Percentiles rank a stretch among this genome's conserved stretches.
Evolutionary conservation across 805 yeast genomes (phyloP).

Genomic region (Deakozyma indianensis): DNA sequence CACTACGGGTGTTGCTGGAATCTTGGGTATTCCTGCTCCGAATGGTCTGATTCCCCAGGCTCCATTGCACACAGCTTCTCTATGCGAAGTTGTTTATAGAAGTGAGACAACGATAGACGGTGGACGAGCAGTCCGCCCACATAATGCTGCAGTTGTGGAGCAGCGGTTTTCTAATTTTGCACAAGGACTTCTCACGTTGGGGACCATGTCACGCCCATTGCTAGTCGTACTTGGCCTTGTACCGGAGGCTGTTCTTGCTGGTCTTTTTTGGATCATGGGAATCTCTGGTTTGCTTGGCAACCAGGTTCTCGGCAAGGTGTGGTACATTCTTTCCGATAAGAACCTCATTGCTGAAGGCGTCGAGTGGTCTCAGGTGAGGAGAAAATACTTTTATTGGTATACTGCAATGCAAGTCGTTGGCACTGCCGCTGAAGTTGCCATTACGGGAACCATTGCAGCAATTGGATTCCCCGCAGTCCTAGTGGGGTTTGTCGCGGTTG

Average conservation of each 20-base stretch:
- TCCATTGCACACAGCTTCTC: conserved; percentile 74
- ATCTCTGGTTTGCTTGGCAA: conserved; percentile 60
- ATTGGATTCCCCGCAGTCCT: conserved; percentile 88
- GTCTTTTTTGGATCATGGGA: conserved; percentile 90
- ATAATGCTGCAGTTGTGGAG: conserved; percentile 56
- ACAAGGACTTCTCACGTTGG: conserved; percentile 75
- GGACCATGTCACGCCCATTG: conserved; percentile 82
- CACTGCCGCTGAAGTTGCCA: conserved; percentile 67
- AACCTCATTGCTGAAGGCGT: conserved; percentile 22
- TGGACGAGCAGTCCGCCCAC: conserved; percentile 8
- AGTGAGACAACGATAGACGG: conserved; percentile 8
- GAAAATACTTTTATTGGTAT: conserved; percentile 34
- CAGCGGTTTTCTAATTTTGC: conserved; percentile 74
- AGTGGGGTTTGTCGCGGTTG: conserved; percentile 45
- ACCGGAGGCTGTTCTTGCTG: conserved; percentile 89
- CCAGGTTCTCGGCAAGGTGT: conserved; percentile 45
- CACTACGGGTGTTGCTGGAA: conserved; percentile 76
- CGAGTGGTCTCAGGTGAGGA: conserved; percentile 22
- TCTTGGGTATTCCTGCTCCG: conserved; percentile 88
- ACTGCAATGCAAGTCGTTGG: conserved; percentile 47
- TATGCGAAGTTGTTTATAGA: conserved; percentile 39
- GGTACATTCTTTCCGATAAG: conserved; percentile 49
- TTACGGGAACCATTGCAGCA: conserved; percentile 78
- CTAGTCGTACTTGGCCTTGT: conserved; percentile 65
- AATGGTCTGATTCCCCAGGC: conserved; percentile 97